Base-by-base conservation (phyloP, 257 asterid species). In the Craterostigma plantagineum region DNA sequence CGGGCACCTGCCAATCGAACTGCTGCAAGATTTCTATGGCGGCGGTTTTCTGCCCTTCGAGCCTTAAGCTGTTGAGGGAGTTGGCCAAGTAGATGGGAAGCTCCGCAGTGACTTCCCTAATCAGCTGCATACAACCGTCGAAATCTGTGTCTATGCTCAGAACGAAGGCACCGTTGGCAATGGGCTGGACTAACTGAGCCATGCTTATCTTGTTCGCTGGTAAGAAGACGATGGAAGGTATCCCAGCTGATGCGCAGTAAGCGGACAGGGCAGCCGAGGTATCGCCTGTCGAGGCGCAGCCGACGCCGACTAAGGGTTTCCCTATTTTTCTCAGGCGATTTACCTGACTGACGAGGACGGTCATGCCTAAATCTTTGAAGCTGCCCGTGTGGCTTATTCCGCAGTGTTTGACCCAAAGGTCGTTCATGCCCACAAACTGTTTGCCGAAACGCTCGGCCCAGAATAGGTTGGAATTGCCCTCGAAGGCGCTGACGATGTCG, bases 391-490 rank as follows among this genome's bases (percentile, higher is more conserved):
- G 92, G 51, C 84, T 72, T 34, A 79, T 79, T 43, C 92, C 92
- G 39, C 92, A 79, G 43, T 79, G 92, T 48, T 79, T 79, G 34
- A 79, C 92, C 92, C 92, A 79, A 52, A 79, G 54, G 52, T 80
- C 93, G 33, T 52, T 73, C 93, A 80, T 80, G 62, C 79, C 81
- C 18, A 76, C 67, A 53, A 81, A 81, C 74, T 77, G 82, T 69
- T 81, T 81, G 55, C 91, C 93, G 13, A 30, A 80, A 59, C 93
- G 85, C 76, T 80, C 93, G 33, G 93, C 93, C 93, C 91, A 80
- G 34, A 79, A 79, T 9, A 79, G 38, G 30, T 79, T 79, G 0
- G 90, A 75, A 49, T 79, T 79, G n/a, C 7, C 92, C 92, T 79
- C 92, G 9, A 79, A 79, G 0, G 83, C 83, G 18, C 90, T 75